Conservation (phyloP, 2,329 filamentous ascomycete species). For the Dichotomopilus funicola region DNA sequence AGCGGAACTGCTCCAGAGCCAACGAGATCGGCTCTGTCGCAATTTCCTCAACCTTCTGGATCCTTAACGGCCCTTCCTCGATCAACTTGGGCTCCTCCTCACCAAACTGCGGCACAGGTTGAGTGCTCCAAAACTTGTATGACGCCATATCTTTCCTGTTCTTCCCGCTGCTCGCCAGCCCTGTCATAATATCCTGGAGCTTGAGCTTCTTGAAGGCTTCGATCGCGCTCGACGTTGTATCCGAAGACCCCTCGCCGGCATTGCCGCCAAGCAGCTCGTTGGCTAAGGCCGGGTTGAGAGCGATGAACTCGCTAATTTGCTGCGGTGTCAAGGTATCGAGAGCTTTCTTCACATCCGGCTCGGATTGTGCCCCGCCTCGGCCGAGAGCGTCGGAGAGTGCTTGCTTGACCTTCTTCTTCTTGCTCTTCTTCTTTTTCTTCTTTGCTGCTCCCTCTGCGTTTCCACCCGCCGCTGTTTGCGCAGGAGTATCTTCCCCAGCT, state of each 20-base stretch:
- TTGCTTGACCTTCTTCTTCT: constrained; percentile 55
- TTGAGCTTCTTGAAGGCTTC: constrained; percentile 56
- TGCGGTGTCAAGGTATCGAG: constrained; percentile 48
- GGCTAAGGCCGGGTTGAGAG: constrained; percentile 66
- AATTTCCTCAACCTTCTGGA: constrained; percentile 71
- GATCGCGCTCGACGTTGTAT: constrained; percentile 38
- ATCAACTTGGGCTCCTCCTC: constrained; percentile 45
- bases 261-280: constrained; percentile 42
- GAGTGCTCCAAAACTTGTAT: constrained; percentile 98
- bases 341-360: constrained; percentile 43
- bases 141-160: constrained; percentile 94
- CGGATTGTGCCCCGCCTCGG: constrained; percentile 24
- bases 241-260: constrained; percentile 20
- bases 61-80: constrained; percentile 77
- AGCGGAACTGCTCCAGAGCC: constrained; percentile 74
- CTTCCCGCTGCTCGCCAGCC: constrained; percentile 70
- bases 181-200: constrained; percentile 66
- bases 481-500: constrained; percentile 32
- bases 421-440: constrained; percentile 62
- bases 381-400: constrained; percentile 33
- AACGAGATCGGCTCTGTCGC: constrained; percentile 69
- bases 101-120: constrained; percentile 84
- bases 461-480: constrained; percentile 28
- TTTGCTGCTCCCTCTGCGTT: constrained; percentile 30
- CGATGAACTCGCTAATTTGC: constrained; percentile 59